Conservation (phyloP, 768 basidiomycete species). For the Amanita inopinata region DNA sequence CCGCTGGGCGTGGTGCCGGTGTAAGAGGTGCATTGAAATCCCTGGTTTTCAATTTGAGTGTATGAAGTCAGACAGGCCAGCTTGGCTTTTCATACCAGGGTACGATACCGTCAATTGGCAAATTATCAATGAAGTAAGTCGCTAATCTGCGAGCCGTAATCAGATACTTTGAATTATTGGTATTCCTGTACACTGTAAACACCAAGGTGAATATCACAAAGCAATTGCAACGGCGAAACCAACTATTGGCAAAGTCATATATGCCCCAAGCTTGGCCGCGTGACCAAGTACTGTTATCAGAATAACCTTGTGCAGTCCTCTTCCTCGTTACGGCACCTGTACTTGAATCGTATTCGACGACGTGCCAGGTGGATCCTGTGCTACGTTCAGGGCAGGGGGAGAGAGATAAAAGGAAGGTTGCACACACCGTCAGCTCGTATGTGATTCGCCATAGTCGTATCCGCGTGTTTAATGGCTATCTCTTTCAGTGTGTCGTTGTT, state of each 20-base stretch:
- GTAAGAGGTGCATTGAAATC: conserved; percentile 61
- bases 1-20: conserved; percentile 47
- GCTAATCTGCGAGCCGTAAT: conserved; percentile 52
- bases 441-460: conserved; percentile 60
- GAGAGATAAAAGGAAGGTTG: neutral
- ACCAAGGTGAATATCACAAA: neutral
- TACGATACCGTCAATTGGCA: conserved; percentile 54
- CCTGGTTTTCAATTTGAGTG: conserved; percentile 26
- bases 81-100: conserved; percentile 54
- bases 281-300: conserved; percentile 62
- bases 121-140: conserved; percentile 45
- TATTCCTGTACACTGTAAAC: conserved; percentile 47
- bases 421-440: conserved; percentile 50
- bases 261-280: conserved; percentile 68
- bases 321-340: conserved; percentile 51
- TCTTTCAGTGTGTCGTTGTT: conserved; percentile 47
- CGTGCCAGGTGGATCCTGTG: conserved; percentile 45
- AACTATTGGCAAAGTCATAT: conserved; percentile 62
- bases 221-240: conserved; percentile 15
- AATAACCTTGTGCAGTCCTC: conserved; percentile 52
- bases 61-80: neutral
- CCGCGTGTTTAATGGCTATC: conserved; percentile 56
- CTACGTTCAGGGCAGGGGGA: neutral
- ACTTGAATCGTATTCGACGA: conserved; percentile 57
- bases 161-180: conserved; percentile 40